Conservation (phyloP, 345 rosid species). For the Salix arbutifolia region DNA sequence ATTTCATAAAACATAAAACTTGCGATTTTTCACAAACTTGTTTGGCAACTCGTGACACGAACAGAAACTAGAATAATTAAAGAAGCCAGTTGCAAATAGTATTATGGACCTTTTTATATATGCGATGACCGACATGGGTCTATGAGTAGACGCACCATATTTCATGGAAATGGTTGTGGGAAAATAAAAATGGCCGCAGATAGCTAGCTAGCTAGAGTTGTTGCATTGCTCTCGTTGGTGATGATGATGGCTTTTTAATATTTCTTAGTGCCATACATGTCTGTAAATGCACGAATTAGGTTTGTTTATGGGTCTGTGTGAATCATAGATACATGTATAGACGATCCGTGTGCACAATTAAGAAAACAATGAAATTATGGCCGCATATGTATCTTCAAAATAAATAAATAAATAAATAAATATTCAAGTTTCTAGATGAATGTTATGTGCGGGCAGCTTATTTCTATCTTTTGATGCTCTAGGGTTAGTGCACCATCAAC, state of each 20-base stretch:
- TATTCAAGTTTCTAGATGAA: not conserved
- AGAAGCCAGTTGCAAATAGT: constrained; percentile 12
- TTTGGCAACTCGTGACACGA: constrained; percentile 26
- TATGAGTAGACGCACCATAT: constrained; percentile 10
- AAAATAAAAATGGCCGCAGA: not conserved
- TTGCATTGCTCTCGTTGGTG: not conserved
- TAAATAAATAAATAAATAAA: not conserved
- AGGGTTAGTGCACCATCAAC: not conserved
- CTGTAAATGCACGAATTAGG: not conserved
- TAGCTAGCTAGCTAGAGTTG: not conserved
- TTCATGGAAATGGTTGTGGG: constrained; percentile 3
- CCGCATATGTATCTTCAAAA: not conserved
- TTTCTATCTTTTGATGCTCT: not conserved
- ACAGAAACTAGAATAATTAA: constrained; percentile 11
- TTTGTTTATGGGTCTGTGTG: not conserved
- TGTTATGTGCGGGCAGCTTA: not conserved
- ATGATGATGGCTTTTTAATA: not conserved
- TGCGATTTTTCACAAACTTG: not conserved
- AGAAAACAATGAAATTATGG: too few species aligned
- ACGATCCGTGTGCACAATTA: not conserved
- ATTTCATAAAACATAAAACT: too few species aligned
- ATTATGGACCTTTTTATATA: not conserved
- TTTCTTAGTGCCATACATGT: not conserved
- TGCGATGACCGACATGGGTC: not conserved
- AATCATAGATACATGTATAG: not conserved